Base-by-base conservation (phyloP, 2,329 filamentous ascomycete species). In the Exophiala viscosa region DNA sequence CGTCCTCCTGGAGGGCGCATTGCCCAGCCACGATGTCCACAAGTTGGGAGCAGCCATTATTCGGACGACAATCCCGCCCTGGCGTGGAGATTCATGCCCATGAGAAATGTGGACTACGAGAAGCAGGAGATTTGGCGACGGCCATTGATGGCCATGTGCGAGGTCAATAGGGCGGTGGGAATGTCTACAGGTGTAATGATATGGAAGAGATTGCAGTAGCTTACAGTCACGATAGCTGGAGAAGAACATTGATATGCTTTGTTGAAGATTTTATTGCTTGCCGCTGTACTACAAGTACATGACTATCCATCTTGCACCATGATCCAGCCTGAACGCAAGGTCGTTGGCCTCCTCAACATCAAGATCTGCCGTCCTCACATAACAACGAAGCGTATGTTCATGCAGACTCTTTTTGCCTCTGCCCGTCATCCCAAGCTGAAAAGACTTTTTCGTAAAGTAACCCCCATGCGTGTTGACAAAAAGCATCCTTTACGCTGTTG, bases 391-490 rank as follows among this genome's bases (percentile, higher is more conserved):
- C 47, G 46, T 52, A 59, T 59, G 59, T 59, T 64, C 59, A 60
- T 55, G 59, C 55, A 60, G 54, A 52, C 51, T 55, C 58, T 45
- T 33, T 42, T 51, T 57, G 59, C 61, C 63, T 66, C 63, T 60
- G 61, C 65, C 63, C 58, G 40, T 60, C 59, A 59, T 58, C 51
- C 60, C 57, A 67, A 58, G 55, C 57, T 60, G 52, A 58, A 52
- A 55, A 58, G 59, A 63, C 59, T 61, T 63, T 62, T 62, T 40
- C 48, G 42, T 67, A 69, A 67, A 70, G 68, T 68, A 67, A 70
- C 51, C 48, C 52, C 45, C 54, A 49, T 48, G 41, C 46, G 45
- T 46, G 40, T n/a, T 28, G 9, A 48, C 20, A 41, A 52, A 52
- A 49, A 52, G 18, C 20, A 40, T 43, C 28, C 18, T 50, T 31